These are phyloP conservation scores for Boletus hoseneyae DNA, from an alignment of 1,284 basidiomycete species.

Conservation along the genomic window DNA sequence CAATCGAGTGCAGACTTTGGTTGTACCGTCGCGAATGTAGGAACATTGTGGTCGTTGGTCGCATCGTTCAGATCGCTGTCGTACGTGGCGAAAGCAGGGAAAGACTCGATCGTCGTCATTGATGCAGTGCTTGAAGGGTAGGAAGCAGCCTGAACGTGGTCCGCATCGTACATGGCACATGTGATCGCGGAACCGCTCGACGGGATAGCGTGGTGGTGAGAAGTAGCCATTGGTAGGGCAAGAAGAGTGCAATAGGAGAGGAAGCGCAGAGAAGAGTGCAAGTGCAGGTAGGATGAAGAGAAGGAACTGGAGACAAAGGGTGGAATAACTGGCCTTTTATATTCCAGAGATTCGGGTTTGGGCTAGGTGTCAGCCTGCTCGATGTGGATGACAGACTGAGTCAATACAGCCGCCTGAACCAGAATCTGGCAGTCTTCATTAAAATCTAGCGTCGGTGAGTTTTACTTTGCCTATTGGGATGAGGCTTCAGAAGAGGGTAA, in stretches of 20 bases:
- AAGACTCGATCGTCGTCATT: neutral
- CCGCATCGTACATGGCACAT: neutral
- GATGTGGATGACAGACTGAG: neutral
- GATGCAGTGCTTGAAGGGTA: neutral
- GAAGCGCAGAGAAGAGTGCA: neutral
- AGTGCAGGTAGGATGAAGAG: neutral
- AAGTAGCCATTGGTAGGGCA: slow-evolving; percentile 9
- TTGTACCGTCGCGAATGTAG: slow-evolving; percentile 1
- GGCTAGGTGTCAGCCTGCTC: slow-evolving; percentile 3
- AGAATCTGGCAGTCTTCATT: neutral
- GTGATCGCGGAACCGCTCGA: slow-evolving; percentile 3
- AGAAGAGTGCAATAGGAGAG: slow-evolving; percentile 1
- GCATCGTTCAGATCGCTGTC: slow-evolving; percentile 1
- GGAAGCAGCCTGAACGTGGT: neutral
- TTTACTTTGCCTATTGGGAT: slow-evolving; percentile 3
- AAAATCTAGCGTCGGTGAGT: neutral
- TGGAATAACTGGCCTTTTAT: slow-evolving; percentile 7
- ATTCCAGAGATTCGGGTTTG: slow-evolving; percentile 4
- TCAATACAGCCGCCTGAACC: neutral
- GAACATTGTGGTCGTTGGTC: neutral
- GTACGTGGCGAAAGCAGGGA: no score
- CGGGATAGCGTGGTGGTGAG: slow-evolving; percentile 1
- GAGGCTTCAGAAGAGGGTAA: neutral
- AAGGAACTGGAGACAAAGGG: slow-evolving; percentile 2
- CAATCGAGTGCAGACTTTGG: slow-evolving; percentile 6